Evolutionary conservation across 306 rosid genomes (phyloP).

Genomic region (Ochetophila trinervis): DNA sequence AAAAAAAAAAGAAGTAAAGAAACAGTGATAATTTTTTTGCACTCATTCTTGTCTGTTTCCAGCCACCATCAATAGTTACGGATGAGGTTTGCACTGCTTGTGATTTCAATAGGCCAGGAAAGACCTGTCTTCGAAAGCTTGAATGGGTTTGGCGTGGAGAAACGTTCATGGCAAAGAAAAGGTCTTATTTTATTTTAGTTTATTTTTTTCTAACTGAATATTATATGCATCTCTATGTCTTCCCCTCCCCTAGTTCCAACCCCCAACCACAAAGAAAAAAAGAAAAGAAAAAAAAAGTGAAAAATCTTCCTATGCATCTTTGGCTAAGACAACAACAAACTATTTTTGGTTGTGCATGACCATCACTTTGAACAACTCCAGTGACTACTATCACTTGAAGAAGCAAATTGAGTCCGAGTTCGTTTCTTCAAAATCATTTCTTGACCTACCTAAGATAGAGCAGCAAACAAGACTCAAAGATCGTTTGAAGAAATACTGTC

Average conservation of each 20-base stretch:
- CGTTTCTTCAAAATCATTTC: conserved; percentile 70
- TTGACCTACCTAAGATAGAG: conserved; percentile 86
- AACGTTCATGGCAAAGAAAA: conserved; percentile 76
- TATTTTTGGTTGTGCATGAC: conserved; percentile 27
- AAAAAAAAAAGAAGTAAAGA: background rate
- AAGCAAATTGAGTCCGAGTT: conserved; percentile 93
- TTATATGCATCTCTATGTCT: conserved; percentile 2
- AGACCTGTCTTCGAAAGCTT: conserved; percentile 90
- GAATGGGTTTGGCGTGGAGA: conserved; percentile 99
- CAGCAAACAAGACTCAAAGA: conserved; percentile 82
- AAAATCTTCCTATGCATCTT: conserved; percentile 13
- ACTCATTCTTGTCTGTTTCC: conserved; percentile 34
- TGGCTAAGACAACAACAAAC: conserved; percentile 18
- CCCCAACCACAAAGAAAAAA: background rate
- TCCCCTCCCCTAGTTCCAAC: background rate
- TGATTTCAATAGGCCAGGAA: conserved; percentile 96
- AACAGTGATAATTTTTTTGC: background rate
- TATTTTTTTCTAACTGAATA: background rate
- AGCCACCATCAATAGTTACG: conserved; percentile 94
- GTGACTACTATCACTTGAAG: conserved; percentile 91
- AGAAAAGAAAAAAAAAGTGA: no score
- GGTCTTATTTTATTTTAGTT: conserved; percentile 35
- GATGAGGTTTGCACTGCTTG: conserved; percentile 98
- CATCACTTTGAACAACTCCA: conserved; percentile 36
- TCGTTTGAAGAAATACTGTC: conserved; percentile 93